Percentiles rank a stretch among this genome's conserved stretches.
phyloP scores from a whole-genome alignment of 768 basidiomycete genomes.

The Mycena filopes region DNA sequence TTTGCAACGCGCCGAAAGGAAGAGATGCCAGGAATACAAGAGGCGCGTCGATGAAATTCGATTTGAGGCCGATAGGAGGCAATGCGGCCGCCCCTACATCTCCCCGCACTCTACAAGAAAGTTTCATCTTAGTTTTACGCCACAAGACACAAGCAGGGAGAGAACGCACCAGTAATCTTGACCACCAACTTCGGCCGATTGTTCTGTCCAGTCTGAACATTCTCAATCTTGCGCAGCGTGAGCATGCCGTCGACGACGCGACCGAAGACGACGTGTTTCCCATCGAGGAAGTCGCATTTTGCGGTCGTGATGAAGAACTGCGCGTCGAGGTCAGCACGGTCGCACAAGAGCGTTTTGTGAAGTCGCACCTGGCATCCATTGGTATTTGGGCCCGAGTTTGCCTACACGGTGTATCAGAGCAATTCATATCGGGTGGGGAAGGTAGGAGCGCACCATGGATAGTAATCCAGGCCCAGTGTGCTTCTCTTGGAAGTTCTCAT shows the following conservation, averaged over 20 bases:
- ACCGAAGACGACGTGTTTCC: slow-evolving; percentile 94
- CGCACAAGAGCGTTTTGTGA: not conserved
- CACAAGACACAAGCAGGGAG: slow-evolving; percentile 1
- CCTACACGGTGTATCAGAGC: slow-evolving; percentile 55
- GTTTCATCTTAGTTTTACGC: not conserved
- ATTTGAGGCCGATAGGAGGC: too few relatives aligned
- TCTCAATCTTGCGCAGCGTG: slow-evolving; percentile 95
- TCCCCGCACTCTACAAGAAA: slow-evolving; percentile 51
- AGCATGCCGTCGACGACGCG: slow-evolving; percentile 94
- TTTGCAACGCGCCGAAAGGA: too few relatives aligned
- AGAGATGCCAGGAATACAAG: too few relatives aligned
- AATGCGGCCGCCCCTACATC: slow-evolving; percentile 47
- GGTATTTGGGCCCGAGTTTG: slow-evolving; percentile 93
- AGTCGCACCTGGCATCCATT: slow-evolving; percentile 87
- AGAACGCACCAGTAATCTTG: slow-evolving; percentile 84
- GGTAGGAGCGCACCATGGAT: slow-evolving; percentile 75
- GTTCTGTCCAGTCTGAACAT: slow-evolving; percentile 91
- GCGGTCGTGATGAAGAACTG: slow-evolving; percentile 98
- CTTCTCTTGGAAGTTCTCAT: slow-evolving; percentile 95
- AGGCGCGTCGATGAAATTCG: too few relatives aligned
- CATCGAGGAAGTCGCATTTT: slow-evolving; percentile 95
- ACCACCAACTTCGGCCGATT: slow-evolving; percentile 90
- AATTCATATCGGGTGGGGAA: slow-evolving; percentile 1
- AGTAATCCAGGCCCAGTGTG: slow-evolving; percentile 88
- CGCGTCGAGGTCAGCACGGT: not conserved